phyloP scores from a whole-genome alignment of 495 filamentous ascomycete species.

The Daldinia bambusicola region DNA sequence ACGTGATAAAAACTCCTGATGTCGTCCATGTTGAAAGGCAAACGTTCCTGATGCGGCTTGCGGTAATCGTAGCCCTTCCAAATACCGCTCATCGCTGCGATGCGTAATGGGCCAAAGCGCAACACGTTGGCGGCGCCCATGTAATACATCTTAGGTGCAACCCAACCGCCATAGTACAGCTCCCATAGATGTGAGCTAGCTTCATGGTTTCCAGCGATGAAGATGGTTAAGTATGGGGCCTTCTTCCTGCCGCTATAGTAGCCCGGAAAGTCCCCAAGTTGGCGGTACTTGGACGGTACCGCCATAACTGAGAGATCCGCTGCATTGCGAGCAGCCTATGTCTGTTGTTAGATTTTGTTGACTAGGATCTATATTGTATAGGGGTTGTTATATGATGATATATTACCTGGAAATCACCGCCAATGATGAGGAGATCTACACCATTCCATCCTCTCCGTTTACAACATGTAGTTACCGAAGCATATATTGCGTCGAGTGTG shows the following conservation, averaged over 20 bases:
- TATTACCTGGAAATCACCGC: conserved; percentile 86
- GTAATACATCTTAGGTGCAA: conserved; percentile 96
- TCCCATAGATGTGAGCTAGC: conserved; percentile 87
- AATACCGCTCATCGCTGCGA: conserved; percentile 91
- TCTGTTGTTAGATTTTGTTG: conserved; percentile 4
- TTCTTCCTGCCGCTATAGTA: conserved; percentile 83
- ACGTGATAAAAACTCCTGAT: conserved; percentile 85
- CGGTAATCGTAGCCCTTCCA: conserved; percentile 89
- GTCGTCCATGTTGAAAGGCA: conserved; percentile 81
- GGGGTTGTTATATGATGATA: background rate
- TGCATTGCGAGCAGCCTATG: conserved; percentile 80
- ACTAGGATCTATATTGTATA: conserved; percentile 38
- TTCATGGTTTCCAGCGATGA: conserved; percentile 95
- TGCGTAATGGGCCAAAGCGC: conserved; percentile 81
- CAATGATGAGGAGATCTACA: conserved; percentile 86
- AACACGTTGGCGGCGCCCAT: conserved; percentile 90
- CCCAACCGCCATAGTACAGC: conserved; percentile 97
- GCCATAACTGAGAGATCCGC: conserved; percentile 88
- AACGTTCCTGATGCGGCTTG: conserved; percentile 82
- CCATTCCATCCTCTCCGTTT: conserved; percentile 74
- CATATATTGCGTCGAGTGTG: conserved; percentile 88
- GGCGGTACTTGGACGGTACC: conserved; percentile 82
- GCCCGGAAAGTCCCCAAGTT: conserved; percentile 87
- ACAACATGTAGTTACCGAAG: conserved; percentile 71
- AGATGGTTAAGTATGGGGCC: conserved; percentile 90